Base-by-base conservation (phyloP, 257 asterid species). In the Ilex aquifolium region DNA sequence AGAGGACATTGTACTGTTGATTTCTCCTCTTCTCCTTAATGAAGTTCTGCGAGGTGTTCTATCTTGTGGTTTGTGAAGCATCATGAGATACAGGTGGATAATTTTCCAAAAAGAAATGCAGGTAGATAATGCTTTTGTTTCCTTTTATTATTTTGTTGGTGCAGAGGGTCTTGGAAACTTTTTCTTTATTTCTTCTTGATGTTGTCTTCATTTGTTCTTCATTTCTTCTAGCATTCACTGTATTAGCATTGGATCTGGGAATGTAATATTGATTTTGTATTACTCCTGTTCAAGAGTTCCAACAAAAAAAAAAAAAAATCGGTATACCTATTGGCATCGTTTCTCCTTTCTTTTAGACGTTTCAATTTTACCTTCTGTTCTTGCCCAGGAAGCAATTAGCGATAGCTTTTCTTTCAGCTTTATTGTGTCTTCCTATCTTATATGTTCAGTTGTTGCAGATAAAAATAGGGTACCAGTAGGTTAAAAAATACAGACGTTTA, bases 61-160 rank as follows among this genome's bases (percentile, higher is more conserved):
- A 14, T 4, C 7, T 36, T 36, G 8, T 61, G 57, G 68, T 42
- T 64, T 77, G 77, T 65, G 70, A 67, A 65, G 69, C 59, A 54
- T 65, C 59, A 49, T 40, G 59, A 65, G 76, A 61, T 74, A 0
- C 27, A 21, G 27, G 75, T 32, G 63, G 77, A 81, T 85, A 80
- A 36, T 36, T 36, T 36, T 8, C 42, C 51, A 79, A 78, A 83
- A 31, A 61, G 32, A 31, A 15, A 14, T 36, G 27, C 27, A 21
- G 27, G 27, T 21, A 21, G 27, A 21, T 21, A 21, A 21, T 21
- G 27, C 8, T 36, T 36, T 36, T 36, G 8, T 21, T 63, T 63
- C 65, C 59, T 51, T 65, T 30, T 59, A 66, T 36, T 36, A 4
- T 36, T 36, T 36, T 36, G 42, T 36, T 36, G 42, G 42, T 62